A percentile compares a stretch with the other conserved stretches of the same genome.
Conservation (phyloP, 2,329 filamentous ascomycete species). For the Aspergillus sp. region DNA sequence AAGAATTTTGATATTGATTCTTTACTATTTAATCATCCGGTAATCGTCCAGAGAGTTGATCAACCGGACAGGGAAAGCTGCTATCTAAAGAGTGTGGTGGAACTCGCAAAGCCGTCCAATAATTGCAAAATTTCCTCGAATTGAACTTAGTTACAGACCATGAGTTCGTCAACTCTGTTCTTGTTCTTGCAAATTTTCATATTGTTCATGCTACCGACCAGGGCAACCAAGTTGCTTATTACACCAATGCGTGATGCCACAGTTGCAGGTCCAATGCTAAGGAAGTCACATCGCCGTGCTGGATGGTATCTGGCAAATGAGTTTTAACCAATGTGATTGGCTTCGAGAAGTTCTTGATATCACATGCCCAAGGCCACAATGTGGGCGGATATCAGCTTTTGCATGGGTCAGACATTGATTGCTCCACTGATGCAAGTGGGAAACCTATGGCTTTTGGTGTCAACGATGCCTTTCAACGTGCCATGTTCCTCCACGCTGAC, state of each 20-base stretch:
- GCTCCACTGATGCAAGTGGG: slow-evolving; percentile 60
- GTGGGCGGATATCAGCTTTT: slow-evolving; percentile 42
- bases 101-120: too few relatives aligned
- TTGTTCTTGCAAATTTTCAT: slow-evolving; percentile 16
- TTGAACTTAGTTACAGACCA: slow-evolving; percentile 29
- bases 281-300: slow-evolving; percentile 43
- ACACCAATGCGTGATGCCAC: slow-evolving; percentile 48
- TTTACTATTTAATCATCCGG: too few relatives aligned
- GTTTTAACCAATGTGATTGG: slow-evolving; percentile 42
- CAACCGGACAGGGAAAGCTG: too few relatives aligned
- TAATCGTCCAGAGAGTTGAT: too few relatives aligned
- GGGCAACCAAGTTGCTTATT: slow-evolving; percentile 47
- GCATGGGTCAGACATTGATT: slow-evolving; percentile 48
- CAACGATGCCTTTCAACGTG: slow-evolving; percentile 45
- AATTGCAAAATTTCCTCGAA: slow-evolving; percentile 39
- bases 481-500: slow-evolving; percentile 47
- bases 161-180: slow-evolving; percentile 21
- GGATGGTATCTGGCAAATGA: slow-evolving; percentile 51
- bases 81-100: too few relatives aligned
- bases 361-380: slow-evolving; percentile 44
- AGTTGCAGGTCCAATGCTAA: slow-evolving; percentile 40
- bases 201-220: slow-evolving; percentile 42
- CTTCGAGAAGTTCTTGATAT: slow-evolving; percentile 43
- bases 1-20: too few relatives aligned
- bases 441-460: slow-evolving; percentile 57